Base-by-base conservation (phyloP, 805 yeast species). In the Pichia pseudocactophila region DNA sequence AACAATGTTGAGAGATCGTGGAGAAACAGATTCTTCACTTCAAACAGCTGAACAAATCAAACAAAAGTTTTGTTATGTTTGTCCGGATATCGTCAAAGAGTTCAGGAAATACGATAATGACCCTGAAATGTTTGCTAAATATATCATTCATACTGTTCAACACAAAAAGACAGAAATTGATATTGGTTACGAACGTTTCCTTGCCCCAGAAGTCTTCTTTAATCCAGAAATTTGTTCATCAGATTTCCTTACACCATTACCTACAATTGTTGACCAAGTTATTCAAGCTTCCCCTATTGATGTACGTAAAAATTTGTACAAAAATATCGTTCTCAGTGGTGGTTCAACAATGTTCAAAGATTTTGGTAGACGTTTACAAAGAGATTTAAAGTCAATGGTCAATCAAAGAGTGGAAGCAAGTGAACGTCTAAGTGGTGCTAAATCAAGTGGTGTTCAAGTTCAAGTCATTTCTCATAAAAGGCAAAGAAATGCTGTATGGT, bases 341-440 rank as follows among this genome's bases (percentile, higher is more conserved):
- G 99, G 98, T 36, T 88, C 97, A 2, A 92, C 98, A 9, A 92
- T 92, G 98, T 92, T 92, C 66, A 88, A 88, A 59, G 97, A 92
- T 63, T 92, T 92, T 59, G 97, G 97, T 36, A 83, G 97, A 68
- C 79, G 99, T 66, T 72, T 92, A 54, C 98, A 92, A 68, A 82
- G 97, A 66, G 99, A 92, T 64, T 70, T 92, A 56, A 86, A 87
- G 66, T 63, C 75, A 11, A 71, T 92, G 51, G 97, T 89, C 20
- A 89, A 85, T 57, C 88, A 84, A 50, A 80, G 99, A 66, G 87
- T 92, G 47, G 78, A 80, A 41, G 71, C 73, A 46, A 81, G 89
- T 60, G 98, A 92, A 66, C 69, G 70, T 54, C 68, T 80, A 46
- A 78, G 88, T 55, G 82, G 82, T 43, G 73, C 77, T 34, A 83